A percentile compares a stretch with the other conserved stretches of the same genome.
phyloP scores from a whole-genome alignment of 2,329 filamentous ascomycete genomes.

The Chaetomium globosum region DNA sequence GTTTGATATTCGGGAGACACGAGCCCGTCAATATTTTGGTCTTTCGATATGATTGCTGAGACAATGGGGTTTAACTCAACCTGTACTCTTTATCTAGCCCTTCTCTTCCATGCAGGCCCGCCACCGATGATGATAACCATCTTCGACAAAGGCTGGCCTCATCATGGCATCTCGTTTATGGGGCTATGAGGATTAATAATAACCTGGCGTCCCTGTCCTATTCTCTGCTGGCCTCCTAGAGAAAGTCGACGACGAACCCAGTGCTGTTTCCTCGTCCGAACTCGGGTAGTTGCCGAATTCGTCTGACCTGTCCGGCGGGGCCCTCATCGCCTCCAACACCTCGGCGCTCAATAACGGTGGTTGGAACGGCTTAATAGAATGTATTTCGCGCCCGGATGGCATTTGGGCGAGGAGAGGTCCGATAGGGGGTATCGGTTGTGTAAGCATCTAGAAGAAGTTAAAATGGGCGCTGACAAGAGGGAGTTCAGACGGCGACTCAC shows the following conservation, averaged over 20 bases:
- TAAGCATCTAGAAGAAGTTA: conserved; percentile 65
- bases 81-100: too few relatives aligned
- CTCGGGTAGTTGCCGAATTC: conserved; percentile 47
- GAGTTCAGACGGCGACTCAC: conserved; percentile 52
- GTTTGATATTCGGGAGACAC: not conserved
- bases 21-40: too few relatives aligned
- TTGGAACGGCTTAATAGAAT: conserved; percentile 68
- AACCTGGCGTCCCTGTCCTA: conserved; percentile 46
- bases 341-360: conserved; percentile 67
- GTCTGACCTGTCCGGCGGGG: conserved; percentile 53
- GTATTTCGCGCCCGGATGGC: conserved; percentile 86
- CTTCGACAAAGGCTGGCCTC: not conserved
- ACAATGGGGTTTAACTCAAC: too few relatives aligned
- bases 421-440: conserved; percentile 72
- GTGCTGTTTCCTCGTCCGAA: conserved; percentile 49
- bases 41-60: too few relatives aligned
- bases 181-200: conserved; percentile 35
- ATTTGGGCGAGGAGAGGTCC: conserved; percentile 74
- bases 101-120: too few relatives aligned
- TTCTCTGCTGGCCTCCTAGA: conserved; percentile 52
- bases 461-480: not conserved
- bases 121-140: too few relatives aligned
- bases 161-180: not conserved
- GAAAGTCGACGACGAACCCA: conserved; percentile 46
- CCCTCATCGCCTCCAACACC: conserved; percentile 64